These are phyloP conservation scores for Vanderwaltozyma polyspora DNA, from an alignment of 805 yeast genomes.

Conservation along the genomic window DNA sequence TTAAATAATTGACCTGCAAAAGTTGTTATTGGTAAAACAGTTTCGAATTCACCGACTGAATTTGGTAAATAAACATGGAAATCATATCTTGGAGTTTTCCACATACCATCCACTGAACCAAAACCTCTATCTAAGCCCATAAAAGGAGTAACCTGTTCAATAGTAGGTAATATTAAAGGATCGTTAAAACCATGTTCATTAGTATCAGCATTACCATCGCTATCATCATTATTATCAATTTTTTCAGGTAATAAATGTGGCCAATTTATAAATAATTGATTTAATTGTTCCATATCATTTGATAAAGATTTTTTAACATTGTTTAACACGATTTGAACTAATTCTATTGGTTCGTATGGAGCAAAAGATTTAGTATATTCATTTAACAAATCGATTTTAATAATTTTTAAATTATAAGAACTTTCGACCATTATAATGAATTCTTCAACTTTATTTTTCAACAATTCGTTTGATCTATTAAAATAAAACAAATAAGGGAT, in stretches of 20 bases:
- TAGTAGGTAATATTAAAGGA: constrained; percentile 27
- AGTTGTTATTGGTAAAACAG: constrained; percentile 46
- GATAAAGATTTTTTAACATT: constrained; percentile 33
- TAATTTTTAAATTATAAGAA: constrained; percentile 12
- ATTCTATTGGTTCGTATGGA: constrained; percentile 42
- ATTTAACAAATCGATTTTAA: constrained; percentile 15
- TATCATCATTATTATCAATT: too few relatives aligned
- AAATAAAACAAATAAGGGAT: constrained; percentile 53
- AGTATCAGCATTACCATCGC: too few relatives aligned
- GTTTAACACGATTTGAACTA: constrained; percentile 42
- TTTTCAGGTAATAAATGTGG: constrained; percentile 25
- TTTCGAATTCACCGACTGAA: constrained; percentile 44
- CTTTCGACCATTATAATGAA: constrained; percentile 36
- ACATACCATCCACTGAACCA: constrained; percentile 52
- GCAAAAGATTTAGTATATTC: constrained; percentile 19
- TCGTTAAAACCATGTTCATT: constrained; percentile 25
- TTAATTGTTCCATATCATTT: constrained; percentile 32
- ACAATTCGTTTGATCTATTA: constrained; percentile 23
- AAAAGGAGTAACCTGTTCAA: constrained; percentile 26
- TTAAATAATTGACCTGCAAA: constrained; percentile 54
- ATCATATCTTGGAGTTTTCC: constrained; percentile 52
- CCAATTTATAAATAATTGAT: constrained; percentile 31
- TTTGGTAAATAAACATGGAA: constrained; percentile 50
- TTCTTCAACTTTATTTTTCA: constrained; percentile 30
- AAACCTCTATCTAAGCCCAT: constrained; percentile 27